Percentiles rank a stretch among this genome's conserved stretches.
phyloP scores from a whole-genome alignment of 2,329 filamentous ascomycete genomes.

The Ophiostoma pallidulum region DNA sequence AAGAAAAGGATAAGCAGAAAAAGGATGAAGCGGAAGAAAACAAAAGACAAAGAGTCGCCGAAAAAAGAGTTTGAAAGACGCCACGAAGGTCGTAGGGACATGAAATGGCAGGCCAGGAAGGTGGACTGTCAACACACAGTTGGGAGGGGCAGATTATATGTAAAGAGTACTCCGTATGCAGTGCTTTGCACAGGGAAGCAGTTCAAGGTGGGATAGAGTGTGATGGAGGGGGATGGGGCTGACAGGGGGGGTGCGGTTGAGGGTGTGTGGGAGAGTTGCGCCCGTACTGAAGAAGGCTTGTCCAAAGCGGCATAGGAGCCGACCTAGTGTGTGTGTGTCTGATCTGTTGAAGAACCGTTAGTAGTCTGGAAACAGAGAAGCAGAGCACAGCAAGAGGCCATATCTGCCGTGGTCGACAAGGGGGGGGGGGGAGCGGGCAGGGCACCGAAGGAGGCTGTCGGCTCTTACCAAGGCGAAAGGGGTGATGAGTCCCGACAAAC shows the following conservation, averaged over 20 bases:
- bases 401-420: not conserved
- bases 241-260: conserved; percentile 1
- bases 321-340: conserved; percentile 2
- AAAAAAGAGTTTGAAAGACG: not conserved
- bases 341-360: conserved; percentile 5
- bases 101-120: not conserved
- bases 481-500: no score
- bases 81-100: no score
- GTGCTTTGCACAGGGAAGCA: no score
- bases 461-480: no score
- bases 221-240: conserved; percentile 1
- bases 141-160: not conserved
- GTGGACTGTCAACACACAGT: not conserved
- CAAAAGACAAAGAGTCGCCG: not conserved
- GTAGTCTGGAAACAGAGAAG: not conserved
- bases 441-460: no score
- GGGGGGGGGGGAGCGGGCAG: not conserved
- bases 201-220: not conserved
- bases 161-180: no score
- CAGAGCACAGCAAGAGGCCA: not conserved
- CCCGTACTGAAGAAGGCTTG: not conserved
- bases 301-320: not conserved
- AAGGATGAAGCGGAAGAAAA: not conserved
- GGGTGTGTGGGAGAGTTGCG: conserved; percentile 1
- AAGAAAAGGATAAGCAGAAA: not conserved